Base-by-base conservation (phyloP, 768 basidiomycete genomes). In the Lanmaoa pseudosensibilis region DNA sequence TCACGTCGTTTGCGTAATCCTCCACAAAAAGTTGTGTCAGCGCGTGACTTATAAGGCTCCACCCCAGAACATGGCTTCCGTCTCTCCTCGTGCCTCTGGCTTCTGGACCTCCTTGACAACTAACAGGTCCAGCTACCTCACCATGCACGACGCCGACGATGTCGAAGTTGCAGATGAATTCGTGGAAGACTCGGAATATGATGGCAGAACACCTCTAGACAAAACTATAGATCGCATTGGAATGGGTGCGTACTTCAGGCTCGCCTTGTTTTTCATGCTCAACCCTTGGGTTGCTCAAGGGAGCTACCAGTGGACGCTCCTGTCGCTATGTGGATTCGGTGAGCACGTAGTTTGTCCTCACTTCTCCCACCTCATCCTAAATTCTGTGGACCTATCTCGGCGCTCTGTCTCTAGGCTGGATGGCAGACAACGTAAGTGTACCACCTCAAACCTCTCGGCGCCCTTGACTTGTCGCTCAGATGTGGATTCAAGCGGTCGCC, bases 401-500 rank as follows among this genome's bases (percentile, higher is more conserved):
- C 12, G 4, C 38, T 3, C 6, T 10, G 5, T 23, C 34, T 55
- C 62, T 64, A 91, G 94, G 93, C 32, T 96, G 94, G 94, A 78
- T 92, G 80, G 92, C 93, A 52, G 93, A 96, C 73, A 95, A 95
- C 71, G 92, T 94, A 68, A 67, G 80, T 65, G 5, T 11, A 46
- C 45, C 50, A 9, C 32, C 5, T 25, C n/a, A 55, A 38, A 25
- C 41, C 50, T 34, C 52, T 50, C 45, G 30, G 49, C 55, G 4
- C 50, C 59, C 60, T 65, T 75, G 61, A 77, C 69, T 52, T 49
- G 54, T 58, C 52, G 44, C 57, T 60, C 69, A 94, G 92, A 93
- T 94, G 92, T 94, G 92, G 92, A 84, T 95, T 52, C 90, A 94
- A 80, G 88, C 90, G 13, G 74, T 90, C 5, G 91, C 96, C 25